These are phyloP conservation scores for Conringia planisiliqua DNA, from an alignment of 345 rosid species.

Conservation along the genomic window DNA sequence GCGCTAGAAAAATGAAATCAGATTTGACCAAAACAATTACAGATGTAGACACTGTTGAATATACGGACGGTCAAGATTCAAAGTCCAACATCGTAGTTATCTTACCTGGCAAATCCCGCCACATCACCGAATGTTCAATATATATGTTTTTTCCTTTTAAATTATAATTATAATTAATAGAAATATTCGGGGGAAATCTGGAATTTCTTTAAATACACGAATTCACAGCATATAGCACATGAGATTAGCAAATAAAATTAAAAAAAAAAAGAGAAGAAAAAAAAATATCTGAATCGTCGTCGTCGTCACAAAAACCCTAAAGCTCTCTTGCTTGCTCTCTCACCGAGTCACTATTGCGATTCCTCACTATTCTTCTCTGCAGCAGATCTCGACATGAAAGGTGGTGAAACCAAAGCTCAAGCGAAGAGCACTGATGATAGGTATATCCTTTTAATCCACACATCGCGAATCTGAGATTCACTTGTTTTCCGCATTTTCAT, in stretches of 20 bases:
- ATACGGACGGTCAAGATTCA: slow-evolving; percentile 2
- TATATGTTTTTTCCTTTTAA: not conserved
- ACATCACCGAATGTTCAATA: not conserved
- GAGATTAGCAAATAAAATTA: not conserved
- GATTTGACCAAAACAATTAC: not conserved
- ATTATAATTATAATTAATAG: not conserved
- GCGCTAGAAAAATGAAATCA: not conserved
- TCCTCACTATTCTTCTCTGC: slow-evolving; percentile 10
- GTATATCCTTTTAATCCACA: slow-evolving; percentile 27
- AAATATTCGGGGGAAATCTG: not conserved
- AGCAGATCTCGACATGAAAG: slow-evolving; percentile 62
- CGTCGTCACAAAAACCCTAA: slow-evolving; percentile 38
- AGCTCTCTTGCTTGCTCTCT: not conserved
- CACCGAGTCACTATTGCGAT: slow-evolving; percentile 19
- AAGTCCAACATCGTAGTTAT: not conserved
- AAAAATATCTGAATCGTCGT: slow-evolving; percentile 6
- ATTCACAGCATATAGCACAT: slow-evolving; percentile 1
- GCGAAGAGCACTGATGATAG: slow-evolving; percentile 34
- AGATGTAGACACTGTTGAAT: not conserved
- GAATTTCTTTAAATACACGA: not conserved
- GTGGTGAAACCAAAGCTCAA: slow-evolving; percentile 47
- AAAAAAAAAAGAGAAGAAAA: not conserved
- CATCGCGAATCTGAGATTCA: not conserved
- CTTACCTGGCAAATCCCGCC: slow-evolving; percentile 1
- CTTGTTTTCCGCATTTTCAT: not conserved